Conservation (phyloP, 345 rosid species). For the Citrus australasica region DNA sequence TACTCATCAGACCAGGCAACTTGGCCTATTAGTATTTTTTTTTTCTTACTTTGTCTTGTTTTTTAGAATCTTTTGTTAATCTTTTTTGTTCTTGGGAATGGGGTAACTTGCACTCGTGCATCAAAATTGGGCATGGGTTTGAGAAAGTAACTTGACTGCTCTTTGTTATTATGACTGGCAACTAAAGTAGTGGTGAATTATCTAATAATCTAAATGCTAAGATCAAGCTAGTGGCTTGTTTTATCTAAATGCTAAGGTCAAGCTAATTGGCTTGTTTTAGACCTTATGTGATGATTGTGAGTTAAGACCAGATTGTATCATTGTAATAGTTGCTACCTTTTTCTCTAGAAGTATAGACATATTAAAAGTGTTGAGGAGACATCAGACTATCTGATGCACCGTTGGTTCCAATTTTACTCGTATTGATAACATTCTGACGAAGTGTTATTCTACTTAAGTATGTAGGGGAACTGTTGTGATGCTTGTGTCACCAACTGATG, state of each 20-base stretch:
- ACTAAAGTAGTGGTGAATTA: neutral
- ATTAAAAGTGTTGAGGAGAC: neutral
- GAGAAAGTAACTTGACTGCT: neutral
- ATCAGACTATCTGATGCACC: neutral
- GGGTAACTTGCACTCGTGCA: neutral
- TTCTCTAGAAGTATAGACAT: neutral
- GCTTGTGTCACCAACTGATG: constrained; percentile 97
- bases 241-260: neutral
- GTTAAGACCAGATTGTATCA: neutral
- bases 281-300: neutral
- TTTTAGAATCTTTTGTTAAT: neutral
- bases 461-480: constrained; percentile 97
- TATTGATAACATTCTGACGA: neutral
- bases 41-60: neutral
- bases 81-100: too few relatives aligned
- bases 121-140: too few relatives aligned
- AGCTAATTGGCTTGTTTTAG: neutral
- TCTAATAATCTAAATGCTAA: neutral
- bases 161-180: neutral
- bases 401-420: neutral
- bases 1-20: constrained; percentile 86
- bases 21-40: constrained; percentile 72
- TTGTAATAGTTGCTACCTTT: neutral
- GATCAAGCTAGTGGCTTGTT: too few relatives aligned
- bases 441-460: constrained; percentile 41